Evolutionary conservation across 306 rosid genomes (phyloP), one percentile per base, ranked within the genome.

Genomic region (Cucurbita argyrosperma): DNA sequence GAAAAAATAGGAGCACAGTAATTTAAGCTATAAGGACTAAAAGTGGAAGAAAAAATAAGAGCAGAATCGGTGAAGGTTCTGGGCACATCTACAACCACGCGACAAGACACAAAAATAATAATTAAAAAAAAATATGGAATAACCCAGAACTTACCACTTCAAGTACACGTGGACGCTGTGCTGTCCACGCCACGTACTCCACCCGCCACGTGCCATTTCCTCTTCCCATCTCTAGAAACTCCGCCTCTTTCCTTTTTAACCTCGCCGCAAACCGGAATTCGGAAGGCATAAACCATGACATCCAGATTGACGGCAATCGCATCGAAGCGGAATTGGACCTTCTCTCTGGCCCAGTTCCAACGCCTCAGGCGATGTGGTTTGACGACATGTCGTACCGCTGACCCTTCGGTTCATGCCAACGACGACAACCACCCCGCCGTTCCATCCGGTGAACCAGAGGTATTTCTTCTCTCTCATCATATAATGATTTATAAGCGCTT

Each of bases 321-420:
- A 42, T 79, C 74, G 38, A 80, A 69, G 55, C 57, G 81, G 1
- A 45, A 39, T 35, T 60, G 76, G 74, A 6, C 47, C 0, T 42
- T 77, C 11, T 72, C 60, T 52, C 13, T 58, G 45, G 12, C 79
- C 73, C 54, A 26, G 51, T 23, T 63, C 6, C 74, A 52, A 6
- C 7, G 23, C 54, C 76, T 78, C 51, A 76, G 78, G 16, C 79
- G 79, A 73, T 79, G 77, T 63, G 81, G 76, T 59, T 77, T 86
- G 37, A 79, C 75, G 14, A 80, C 94, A 3, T 56, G 75, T 63
- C 81, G 78, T 7, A 84, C 96, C 1, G 91, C 88, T 23, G 91
- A 87, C 68, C 90, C 91, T 23, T 79, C 80, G 37, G 78, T 86
- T 72, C 92, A 89, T 71, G 84, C 88, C 0, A 83, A 82, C 26